Evolutionary conservation across 1,284 basidiomycete species (phyloP), one percentile per base, ranked within the genome.

Genomic region (Cutaneotrichosporon cavernicola): DNA sequence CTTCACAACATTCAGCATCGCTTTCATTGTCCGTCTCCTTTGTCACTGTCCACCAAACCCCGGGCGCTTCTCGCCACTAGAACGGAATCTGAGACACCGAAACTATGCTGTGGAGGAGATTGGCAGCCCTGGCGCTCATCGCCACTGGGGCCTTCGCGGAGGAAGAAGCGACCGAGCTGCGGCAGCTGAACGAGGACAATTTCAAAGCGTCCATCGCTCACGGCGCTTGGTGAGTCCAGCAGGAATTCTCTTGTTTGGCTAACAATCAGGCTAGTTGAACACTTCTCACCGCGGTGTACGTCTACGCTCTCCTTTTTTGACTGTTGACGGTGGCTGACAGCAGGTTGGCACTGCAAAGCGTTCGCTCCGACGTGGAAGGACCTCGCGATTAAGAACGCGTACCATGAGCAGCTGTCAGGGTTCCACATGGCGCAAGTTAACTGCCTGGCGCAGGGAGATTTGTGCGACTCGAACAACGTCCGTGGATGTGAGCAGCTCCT

Each of bases 371-470:
- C 88, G 38, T 99, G 95, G 93, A 83, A 86, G 43, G 81, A 88
- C 57, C 83, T 97, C 4, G 82, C 81, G 1, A 75, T 80, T 53
- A 85, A 89, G 43, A 86, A 86, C 62, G 83, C 86, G 65, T 76
- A 79, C 51, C 82, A 85, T 46, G 79, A 84, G 47, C 78, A 85
- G 71, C 84, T 88, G 10, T 70, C 77, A 0, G 83, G 84, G 10
- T 86, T 96, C 13, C 85, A 86, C 62, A 84, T 94, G 64, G 92
- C 89, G 0, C 92, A 93, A 75, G 88, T 97, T 51, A 88, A 96
- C 78, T 97, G 94, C 75, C 84, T 88, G 0, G 84, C 89, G 4
- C 83, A 92, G 75, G 91, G 91, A 73, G 92, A 96, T 75, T 82
- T 96, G 6, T 97, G 93, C 76, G 81, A 83, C 57, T 82, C 84